Conservation (phyloP, 2,329 filamentous ascomycete species). For the Hyphodiscus sp. region DNA sequence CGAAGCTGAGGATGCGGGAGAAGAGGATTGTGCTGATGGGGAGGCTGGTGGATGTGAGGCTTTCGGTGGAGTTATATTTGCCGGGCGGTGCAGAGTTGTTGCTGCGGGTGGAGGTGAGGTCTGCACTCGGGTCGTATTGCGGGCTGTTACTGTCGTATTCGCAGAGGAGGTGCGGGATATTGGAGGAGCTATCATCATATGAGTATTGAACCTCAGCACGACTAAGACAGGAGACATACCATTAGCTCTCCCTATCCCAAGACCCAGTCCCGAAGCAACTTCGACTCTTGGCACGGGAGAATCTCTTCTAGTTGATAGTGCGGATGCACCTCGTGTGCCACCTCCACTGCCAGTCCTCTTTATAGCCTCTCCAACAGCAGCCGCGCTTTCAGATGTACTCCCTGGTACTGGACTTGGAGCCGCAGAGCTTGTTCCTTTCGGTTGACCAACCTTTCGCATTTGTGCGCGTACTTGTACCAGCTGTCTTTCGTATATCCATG, state of each 20-base stretch:
- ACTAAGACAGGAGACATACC: no score
- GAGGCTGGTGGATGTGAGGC: slow-evolving; percentile 7
- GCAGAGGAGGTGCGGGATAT: slow-evolving; percentile 28
- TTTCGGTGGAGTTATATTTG: slow-evolving; percentile 9
- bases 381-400: slow-evolving; percentile 35
- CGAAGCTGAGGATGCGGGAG: slow-evolving; percentile 19
- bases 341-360: slow-evolving; percentile 44
- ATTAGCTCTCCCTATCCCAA: slow-evolving; percentile 11
- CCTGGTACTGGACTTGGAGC: slow-evolving; percentile 52
- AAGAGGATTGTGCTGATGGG: slow-evolving; percentile 13
- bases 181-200: slow-evolving; percentile 24
- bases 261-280: slow-evolving; percentile 16
- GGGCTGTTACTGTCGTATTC: slow-evolving; percentile 26
- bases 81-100: slow-evolving; percentile 2
- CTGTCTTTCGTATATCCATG: slow-evolving; percentile 88
- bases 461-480: slow-evolving; percentile 84
- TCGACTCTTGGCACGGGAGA: slow-evolving; percentile 21
- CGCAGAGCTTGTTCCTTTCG: slow-evolving; percentile 41
- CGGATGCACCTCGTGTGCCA: slow-evolving; percentile 26
- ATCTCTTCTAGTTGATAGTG: slow-evolving; percentile 26
- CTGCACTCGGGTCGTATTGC: slow-evolving; percentile 20
- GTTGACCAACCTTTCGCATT: slow-evolving; percentile 67
- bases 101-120: slow-evolving; percentile 9
- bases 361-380: slow-evolving; percentile 40
- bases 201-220: no score